A percentile compares a stretch with the other conserved stretches of the same genome.
Evolutionary conservation across 2,329 filamentous ascomycete genomes (phyloP).

Genomic region (Pseudopyricularia cyperi): DNA sequence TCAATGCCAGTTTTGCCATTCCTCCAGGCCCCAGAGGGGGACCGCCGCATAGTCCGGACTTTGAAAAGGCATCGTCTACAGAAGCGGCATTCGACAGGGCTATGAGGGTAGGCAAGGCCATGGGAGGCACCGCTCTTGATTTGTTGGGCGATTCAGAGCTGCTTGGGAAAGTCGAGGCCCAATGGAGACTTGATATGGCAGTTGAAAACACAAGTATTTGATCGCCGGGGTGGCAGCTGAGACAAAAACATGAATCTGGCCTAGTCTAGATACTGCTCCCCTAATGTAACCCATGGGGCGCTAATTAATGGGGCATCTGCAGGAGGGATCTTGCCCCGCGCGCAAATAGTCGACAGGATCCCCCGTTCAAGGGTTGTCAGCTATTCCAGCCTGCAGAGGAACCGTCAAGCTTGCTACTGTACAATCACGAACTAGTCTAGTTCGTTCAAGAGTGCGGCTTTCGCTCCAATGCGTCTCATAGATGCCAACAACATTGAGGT

Average conservation of each 20-base stretch:
- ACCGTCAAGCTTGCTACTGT: background rate
- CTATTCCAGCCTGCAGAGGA: background rate
- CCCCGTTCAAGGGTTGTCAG: too few relatives aligned
- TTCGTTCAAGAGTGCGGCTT: background rate
- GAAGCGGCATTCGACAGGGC: slow-evolving; percentile 30
- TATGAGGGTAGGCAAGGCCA: slow-evolving; percentile 30
- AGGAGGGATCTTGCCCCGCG: background rate
- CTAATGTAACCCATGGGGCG: background rate
- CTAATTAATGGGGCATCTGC: background rate
- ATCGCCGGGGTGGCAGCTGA: background rate
- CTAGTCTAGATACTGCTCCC: too few relatives aligned
- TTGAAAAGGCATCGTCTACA: slow-evolving; percentile 35
- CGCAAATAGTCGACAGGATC: too few relatives aligned
- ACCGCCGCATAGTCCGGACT: slow-evolving; percentile 39
- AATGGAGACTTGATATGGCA: slow-evolving; percentile 20
- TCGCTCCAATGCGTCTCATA: slow-evolving; percentile 7
- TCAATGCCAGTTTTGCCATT: slow-evolving; percentile 39
- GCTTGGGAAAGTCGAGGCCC: slow-evolving; percentile 25
- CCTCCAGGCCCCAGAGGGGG: slow-evolving; percentile 26
- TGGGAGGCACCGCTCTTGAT: slow-evolving; percentile 34
- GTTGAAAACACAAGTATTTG: background rate
- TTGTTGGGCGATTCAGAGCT: slow-evolving; percentile 27
- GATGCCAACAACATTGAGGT: slow-evolving; percentile 4
- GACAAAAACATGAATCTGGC: background rate
- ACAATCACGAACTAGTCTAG: background rate